A percentile compares a stretch with the other conserved stretches of the same genome.
Conservation (phyloP, 2,329 filamentous ascomycete species). For the Triangularia setosa region DNA sequence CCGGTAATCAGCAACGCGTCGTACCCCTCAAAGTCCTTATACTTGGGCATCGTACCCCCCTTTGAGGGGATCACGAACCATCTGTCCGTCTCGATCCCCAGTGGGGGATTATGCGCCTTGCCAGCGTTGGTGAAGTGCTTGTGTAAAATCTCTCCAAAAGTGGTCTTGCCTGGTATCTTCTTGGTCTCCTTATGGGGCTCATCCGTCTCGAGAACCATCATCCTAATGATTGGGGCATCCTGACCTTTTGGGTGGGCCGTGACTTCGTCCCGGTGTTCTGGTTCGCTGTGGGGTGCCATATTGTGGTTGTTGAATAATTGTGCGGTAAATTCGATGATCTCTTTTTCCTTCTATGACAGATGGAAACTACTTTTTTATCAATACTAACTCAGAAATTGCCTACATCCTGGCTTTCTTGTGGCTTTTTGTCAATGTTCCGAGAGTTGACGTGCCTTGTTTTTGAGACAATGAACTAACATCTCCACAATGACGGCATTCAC, state of each 20-base stretch:
- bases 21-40: conserved; percentile 54
- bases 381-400: neutral
- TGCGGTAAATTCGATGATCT: neutral
- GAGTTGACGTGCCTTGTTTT: neutral
- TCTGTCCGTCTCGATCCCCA: conserved; percentile 52
- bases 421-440: neutral
- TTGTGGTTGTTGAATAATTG: neutral
- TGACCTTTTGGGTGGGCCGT: neutral
- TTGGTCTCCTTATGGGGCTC: conserved; percentile 49
- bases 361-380: neutral
- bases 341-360: neutral
- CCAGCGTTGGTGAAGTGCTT: conserved; percentile 49
- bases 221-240: conserved; percentile 27
- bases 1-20: conserved; percentile 75
- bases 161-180: conserved; percentile 38
- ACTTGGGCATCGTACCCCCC: conserved; percentile 43
- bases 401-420: neutral
- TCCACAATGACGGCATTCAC: neutral
- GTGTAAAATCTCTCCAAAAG: conserved; percentile 52
- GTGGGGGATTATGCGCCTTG: conserved; percentile 46
- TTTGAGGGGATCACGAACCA: conserved; percentile 50
- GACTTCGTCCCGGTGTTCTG: neutral
- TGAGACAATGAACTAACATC: neutral
- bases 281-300: neutral
- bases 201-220: conserved; percentile 58